Base-by-base conservation (phyloP, 768 basidiomycete genomes). In the Pleurotus pulmonarius region DNA sequence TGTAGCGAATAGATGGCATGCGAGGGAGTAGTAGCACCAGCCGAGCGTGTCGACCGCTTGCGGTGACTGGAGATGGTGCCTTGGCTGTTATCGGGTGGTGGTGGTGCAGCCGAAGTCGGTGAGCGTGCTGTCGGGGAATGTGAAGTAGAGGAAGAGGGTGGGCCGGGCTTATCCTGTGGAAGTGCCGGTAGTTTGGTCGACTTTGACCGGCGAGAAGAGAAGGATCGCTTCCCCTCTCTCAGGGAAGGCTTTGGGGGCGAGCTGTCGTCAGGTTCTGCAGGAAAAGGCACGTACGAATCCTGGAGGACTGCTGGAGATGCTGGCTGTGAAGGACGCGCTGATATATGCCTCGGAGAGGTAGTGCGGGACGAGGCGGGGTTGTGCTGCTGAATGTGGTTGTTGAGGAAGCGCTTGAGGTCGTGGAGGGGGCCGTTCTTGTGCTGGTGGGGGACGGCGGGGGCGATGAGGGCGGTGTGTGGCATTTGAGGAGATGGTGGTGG, bases 311-410 rank as follows among this genome's bases (percentile, higher is more conserved):
- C 15, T 12, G 48, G 48, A 15, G 48, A 49, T 5, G 20, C 48
- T 34, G 48, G 48, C 24, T 49, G 48, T 25, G 48, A 26, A 5
- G 15, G 48, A 29, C 48, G 25, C 11, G 15, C 20, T 15, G 48
- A 49, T 16, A 29, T 15, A 6, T 24, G 25, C 25, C 48, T 53
- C 15, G 61, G 59, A 20, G 58, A 56, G 8, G 55, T 37, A 5
- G 56, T 58, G 16, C 40, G 43, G 25, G 52, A 39, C 12, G 53
- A 67, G 3, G 61, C 64, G 38, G 75, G 71, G 45, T 46, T 16
- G 22, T 47, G 58, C 12, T 58, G 53, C 7, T 43, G 54, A 38
- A 96, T 86, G 73, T 96, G 93, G 72, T 91, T 84, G 73, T 96
- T 92, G 60, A 99, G 82, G 76, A 98, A 97, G n/a, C 73, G 71